Evolutionary conservation across 108 stramenopile genomes (phyloP), one percentile per base, ranked within the genome.

Genomic region (Pseudonitzschia delicatissima): DNA sequence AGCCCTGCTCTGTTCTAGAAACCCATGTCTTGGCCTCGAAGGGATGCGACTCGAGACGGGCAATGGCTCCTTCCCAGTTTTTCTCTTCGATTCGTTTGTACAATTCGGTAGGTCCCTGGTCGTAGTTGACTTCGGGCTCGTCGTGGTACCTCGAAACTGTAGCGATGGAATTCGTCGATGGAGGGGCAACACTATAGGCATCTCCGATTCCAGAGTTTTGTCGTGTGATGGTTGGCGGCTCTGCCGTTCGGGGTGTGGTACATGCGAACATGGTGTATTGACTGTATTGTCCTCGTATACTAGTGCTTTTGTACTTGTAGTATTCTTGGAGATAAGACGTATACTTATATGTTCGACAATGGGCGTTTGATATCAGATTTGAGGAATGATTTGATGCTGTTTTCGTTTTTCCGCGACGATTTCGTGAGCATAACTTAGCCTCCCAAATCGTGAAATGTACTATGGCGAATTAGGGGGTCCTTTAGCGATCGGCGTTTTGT

Each of bases 81-180:
- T 86, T 91, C 51, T 78, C 80, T 69, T 94, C 88, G 69, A 94
- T 94, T 52, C 69, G 73, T n/a, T 75, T 80, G 79, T 91, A 94
- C 17, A 94, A 67, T 27, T 82, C 78, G 25, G 93, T 88, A 4
- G 90, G 80, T 17, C 84, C 85, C 25, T 77, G 68, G 58, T 94
- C 90, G 66, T 94, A 94, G 66, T 91, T 87, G 20, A 79, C 80
- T 71, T 94, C 93, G 27, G 76, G 68, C 45, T 82, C 80, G 51
- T 81, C 80, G 31, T 76, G 71, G 28, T 80, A 72, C 1, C 64
- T 65, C 15, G 58, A 40, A 6, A 63, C 26, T 28, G 64, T 64
- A 31, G 45, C 68, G 17, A 40, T 68, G 2, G 58, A 65, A 31
- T 57, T 44, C 35, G 71, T 62, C 18, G 69, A 45, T 23, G 44